These are phyloP conservation scores for Paramecium bursaria DNA, from an alignment of 73 alveolate genomes.

Conservation along the genomic window DNA sequence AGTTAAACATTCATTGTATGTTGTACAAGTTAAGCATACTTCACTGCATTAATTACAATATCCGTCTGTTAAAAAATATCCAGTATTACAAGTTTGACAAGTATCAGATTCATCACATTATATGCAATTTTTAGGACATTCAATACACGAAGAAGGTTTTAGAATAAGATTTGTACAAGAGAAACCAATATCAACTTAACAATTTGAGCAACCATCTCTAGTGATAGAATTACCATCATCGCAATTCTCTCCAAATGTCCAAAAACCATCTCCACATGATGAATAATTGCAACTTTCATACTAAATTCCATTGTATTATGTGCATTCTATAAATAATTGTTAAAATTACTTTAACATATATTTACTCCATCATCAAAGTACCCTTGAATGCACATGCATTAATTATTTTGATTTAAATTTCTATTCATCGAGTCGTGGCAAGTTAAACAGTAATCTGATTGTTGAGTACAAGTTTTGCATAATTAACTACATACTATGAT, in stretches of 20 bases:
- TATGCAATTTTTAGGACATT: slow-evolving; percentile 41
- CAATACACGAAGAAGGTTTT: not conserved
- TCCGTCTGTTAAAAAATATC: no score
- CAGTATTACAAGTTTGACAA: no score
- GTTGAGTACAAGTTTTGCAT: no score
- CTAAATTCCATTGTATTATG: not conserved
- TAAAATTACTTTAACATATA: no score
- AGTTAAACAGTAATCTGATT: not conserved
- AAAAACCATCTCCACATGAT: slow-evolving; percentile 9
- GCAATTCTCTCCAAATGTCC: no score
- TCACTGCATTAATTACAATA: slow-evolving; percentile 16
- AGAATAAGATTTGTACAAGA: not conserved
- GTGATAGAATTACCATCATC: no score
- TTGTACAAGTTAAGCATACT: slow-evolving; percentile 10
- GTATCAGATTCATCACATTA: no score
- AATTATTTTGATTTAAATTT: not conserved
- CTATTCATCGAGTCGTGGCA: not conserved
- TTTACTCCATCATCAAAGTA: not conserved
- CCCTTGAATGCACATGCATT: not conserved
- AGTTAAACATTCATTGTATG: not conserved
- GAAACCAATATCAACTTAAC: no score
- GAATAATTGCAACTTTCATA: not conserved
- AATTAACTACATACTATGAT: no score
- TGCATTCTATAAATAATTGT: not conserved
- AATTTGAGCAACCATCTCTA: no score